Percentiles rank a stretch among this genome's conserved stretches.
These are phyloP conservation scores for Limtongia smithiae DNA, from an alignment of 805 yeast species.

Conservation along the genomic window DNA sequence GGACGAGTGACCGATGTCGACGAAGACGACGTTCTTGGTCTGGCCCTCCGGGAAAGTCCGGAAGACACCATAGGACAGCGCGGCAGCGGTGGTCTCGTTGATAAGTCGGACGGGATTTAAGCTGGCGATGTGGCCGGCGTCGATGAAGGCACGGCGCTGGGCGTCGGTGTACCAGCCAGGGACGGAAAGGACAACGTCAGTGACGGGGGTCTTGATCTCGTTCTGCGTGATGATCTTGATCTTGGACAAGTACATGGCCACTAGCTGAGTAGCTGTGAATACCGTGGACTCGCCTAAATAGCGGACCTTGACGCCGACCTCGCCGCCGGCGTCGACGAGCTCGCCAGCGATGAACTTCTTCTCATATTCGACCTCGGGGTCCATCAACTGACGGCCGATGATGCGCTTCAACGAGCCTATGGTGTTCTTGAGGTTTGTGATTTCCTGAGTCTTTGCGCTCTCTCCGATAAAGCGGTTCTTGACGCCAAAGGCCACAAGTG, in stretches of 20 bases:
- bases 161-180: conserved; percentile 97
- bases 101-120: conserved; percentile 97
- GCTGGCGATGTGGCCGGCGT: conserved; percentile 94
- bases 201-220: conserved; percentile 78
- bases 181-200: conserved; percentile 89
- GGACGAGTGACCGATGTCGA: conserved; percentile 96
- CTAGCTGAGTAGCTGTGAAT: conserved; percentile 83
- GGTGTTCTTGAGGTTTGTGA: conserved; percentile 93
- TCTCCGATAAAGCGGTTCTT: conserved; percentile 94
- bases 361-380: conserved; percentile 75
- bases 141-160: conserved; percentile 94
- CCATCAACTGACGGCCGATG: conserved; percentile 68
- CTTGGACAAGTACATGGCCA: conserved; percentile 93
- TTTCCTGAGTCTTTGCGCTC: conserved; percentile 92
- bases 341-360: conserved; percentile 68
- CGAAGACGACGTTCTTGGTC: conserved; percentile 76
- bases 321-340: conserved; percentile 62
- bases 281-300: conserved; percentile 72
- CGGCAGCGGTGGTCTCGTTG: conserved; percentile 97
- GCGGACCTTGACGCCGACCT: conserved; percentile 80
- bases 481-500: conserved; percentile 83
- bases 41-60: conserved; percentile 92
- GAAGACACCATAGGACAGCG: conserved; percentile 98
- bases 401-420: conserved; percentile 92
- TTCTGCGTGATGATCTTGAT: conserved; percentile 71